phyloP scores from a whole-genome alignment of 2,329 filamentous ascomycete genomes.

The Nectriaceae sp. region DNA sequence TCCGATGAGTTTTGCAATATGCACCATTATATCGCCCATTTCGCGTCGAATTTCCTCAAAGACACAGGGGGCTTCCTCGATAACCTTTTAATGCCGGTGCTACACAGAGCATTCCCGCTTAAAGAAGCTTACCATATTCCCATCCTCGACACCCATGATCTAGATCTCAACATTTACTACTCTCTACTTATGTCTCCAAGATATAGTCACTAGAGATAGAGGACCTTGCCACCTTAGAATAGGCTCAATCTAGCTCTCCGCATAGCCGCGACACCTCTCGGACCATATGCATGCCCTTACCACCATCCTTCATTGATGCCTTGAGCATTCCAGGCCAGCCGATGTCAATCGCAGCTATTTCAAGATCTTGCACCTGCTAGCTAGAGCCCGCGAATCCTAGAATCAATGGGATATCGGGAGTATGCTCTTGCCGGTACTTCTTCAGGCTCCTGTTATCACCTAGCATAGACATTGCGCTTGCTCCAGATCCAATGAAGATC shows the following conservation, averaged over 20 bases:
- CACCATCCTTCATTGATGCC: constrained; percentile 44
- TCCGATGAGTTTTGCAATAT: constrained; percentile 30
- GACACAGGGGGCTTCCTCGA: constrained; percentile 38
- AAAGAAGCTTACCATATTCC: constrained; percentile 37
- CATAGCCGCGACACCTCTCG: constrained; percentile 17
- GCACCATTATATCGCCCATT: constrained; percentile 34
- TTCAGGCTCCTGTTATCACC: constrained; percentile 22
- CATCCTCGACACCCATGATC: constrained; percentile 42
- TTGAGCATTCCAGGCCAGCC: constrained; percentile 45
- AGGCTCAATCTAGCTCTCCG: constrained; percentile 25
- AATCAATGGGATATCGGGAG: constrained; percentile 16
- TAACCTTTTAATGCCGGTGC: constrained; percentile 47
- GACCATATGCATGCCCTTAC: constrained; percentile 39
- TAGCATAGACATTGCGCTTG: constrained; percentile 38
- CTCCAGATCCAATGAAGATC: constrained; percentile 57
- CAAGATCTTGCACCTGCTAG: constrained; percentile 7
- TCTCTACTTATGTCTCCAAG: constrained; percentile 40
- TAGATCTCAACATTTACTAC: constrained; percentile 47
- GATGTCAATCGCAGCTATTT: constrained; percentile 13
- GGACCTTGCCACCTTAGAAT: constrained; percentile 36
- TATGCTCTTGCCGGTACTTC: constrained; percentile 13
- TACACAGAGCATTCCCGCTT: constrained; percentile 50
- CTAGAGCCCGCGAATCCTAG: constrained; percentile 12
- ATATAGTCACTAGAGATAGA: constrained; percentile 39
- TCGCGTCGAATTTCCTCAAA: constrained; percentile 23